Conservation (phyloP, 805 yeast species). For the Metschnikowia lochheadii region DNA sequence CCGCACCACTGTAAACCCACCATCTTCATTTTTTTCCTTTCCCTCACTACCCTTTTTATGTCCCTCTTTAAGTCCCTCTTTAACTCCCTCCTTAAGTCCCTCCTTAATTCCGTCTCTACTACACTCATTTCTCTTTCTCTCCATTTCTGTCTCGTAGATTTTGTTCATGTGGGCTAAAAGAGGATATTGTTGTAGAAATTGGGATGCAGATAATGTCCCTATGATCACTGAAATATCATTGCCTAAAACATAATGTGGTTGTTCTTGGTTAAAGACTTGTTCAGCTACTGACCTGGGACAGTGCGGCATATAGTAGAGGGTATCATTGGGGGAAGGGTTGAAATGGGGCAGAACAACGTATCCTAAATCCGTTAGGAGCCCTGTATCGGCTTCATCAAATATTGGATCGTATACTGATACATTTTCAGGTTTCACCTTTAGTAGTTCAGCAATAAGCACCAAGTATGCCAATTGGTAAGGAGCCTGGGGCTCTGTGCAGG, state of each 20-base stretch:
- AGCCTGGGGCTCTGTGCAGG: slow-evolving; percentile 55
- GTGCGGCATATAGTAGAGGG: slow-evolving; percentile 66
- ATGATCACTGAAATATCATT: slow-evolving; percentile 53
- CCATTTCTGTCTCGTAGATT: slow-evolving; percentile 7
- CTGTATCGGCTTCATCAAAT: slow-evolving; percentile 45
- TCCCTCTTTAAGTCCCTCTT: too few species aligned
- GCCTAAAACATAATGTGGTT: slow-evolving; percentile 44
- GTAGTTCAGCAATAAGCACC: slow-evolving; percentile 31
- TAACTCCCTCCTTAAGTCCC: too few species aligned
- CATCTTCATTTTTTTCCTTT: neutral
- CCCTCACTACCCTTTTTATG: too few species aligned
- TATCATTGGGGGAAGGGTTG: neutral
- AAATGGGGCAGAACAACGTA: slow-evolving; percentile 12
- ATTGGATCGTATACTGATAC: slow-evolving; percentile 65
- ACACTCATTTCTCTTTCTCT: neutral
- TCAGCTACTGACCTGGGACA: slow-evolving; percentile 60
- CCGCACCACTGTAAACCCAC: slow-evolving; percentile 21
- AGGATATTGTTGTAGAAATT: slow-evolving; percentile 43
- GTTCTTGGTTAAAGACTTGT: slow-evolving; percentile 24
- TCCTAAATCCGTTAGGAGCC: slow-evolving; percentile 17
- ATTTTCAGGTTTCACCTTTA: slow-evolving; percentile 4
- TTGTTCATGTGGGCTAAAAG: slow-evolving; percentile 37
- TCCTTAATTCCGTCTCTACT: neutral
- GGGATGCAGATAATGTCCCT: slow-evolving; percentile 44
- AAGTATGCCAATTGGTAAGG: slow-evolving; percentile 63